Evolutionary conservation across 495 filamentous ascomycete genomes (phyloP).

Genomic region (Bombardia bombarda): DNA sequence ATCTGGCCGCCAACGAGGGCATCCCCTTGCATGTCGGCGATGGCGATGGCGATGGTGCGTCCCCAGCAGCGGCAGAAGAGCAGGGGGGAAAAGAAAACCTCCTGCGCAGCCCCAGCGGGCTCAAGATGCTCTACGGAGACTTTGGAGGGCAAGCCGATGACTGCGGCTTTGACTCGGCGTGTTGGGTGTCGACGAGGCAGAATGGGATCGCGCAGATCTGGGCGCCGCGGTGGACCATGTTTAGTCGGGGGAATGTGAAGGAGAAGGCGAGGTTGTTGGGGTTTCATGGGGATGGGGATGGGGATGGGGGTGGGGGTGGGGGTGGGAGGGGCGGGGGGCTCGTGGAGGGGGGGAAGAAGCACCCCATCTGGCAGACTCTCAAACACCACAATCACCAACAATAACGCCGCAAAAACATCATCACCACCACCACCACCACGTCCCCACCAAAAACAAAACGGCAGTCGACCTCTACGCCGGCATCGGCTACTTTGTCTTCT

Average conservation of each 20-base stretch:
- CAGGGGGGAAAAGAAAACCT: conserved; percentile 41
- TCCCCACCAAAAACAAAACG: conserved; percentile 11
- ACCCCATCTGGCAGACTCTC: no score
- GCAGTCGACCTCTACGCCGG: conserved; percentile 85
- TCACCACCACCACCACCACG: background rate
- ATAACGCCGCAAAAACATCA: no score
- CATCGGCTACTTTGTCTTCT: conserved; percentile 88
- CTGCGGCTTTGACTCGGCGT: conserved; percentile 52
- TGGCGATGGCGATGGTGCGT: background rate
- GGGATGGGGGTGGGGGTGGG: no score
- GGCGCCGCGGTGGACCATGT: conserved; percentile 88
- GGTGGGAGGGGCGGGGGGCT: no score
- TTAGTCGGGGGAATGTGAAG: conserved; percentile 77
- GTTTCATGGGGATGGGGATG: no score
- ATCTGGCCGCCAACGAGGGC: conserved; percentile 66
- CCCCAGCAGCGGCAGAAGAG: background rate
- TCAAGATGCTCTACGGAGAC: conserved; percentile 56
- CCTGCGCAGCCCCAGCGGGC: conserved; percentile 55
- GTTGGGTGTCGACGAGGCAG: conserved; percentile 71
- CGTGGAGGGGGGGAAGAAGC: no score
- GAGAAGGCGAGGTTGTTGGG: conserved; percentile 72
- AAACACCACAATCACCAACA: no score
- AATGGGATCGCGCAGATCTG: conserved; percentile 78
- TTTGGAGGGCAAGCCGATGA: conserved; percentile 52
- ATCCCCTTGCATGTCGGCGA: conserved; percentile 44